Base-by-base conservation (phyloP, 495 filamentous ascomycete species). In the Hypoxylon subgilvum region DNA sequence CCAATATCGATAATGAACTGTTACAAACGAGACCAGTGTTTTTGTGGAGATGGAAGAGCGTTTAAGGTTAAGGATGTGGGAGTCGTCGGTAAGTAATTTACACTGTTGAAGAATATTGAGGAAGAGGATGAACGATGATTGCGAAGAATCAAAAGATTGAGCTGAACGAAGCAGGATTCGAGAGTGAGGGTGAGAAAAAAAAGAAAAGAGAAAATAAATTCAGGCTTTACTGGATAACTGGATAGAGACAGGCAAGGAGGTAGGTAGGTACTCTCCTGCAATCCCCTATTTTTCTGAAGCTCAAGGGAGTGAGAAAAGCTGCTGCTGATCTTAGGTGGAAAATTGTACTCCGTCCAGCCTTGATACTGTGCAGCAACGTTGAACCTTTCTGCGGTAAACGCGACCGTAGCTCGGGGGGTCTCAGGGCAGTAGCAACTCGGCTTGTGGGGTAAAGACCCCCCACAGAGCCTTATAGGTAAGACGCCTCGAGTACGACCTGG, bases 261-360 rank as follows among this genome's bases (percentile, higher is more conserved):
- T 54, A 25, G 31, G 43, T 43, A 44, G 55, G 55, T 58, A 48
- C 54, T 59, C 50, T 35, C 61, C 61, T 59, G 61, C 54, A 64
- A 54, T 64, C 61, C 61, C 61, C 61, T 64, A 64, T 64, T 64
- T 53, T 51, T 50, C 40, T 41, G 18, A 44, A 50, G 23, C 48
- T 58, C 60, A 58, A 53, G 53, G 60, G 58, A 49, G 35, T 3
- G 18, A 38, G 13, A 14, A 14, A 32, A 21, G 48, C 40, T 34
- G 32, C 35, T 9, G 21, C 12, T 41, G 48, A 36, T 27, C 22
- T 38, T 64, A 41, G 22, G 30, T 27, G 13, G 13, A 28, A 38
- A 17, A 25, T 3, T 14, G 61, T 64, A 64, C 54, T 51, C 54
- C 61, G 61, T 64, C 2, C 17, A 16, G 34, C 7, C 2, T 8